Conservation (phyloP, 1,139 yeast species). For the Suhomyces yuchorum region DNA sequence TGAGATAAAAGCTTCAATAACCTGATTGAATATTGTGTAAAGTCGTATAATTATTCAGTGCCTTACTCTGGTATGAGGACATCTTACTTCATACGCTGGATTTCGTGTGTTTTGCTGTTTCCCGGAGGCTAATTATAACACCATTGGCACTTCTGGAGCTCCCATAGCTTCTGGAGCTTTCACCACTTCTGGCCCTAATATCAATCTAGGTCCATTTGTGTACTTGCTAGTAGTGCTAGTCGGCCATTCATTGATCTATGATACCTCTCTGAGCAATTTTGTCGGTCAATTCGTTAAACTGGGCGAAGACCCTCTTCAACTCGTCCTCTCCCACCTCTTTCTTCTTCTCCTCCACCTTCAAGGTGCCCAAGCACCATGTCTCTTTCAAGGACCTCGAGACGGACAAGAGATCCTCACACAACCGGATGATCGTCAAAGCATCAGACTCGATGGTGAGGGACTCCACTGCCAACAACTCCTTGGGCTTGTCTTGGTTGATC, state of each 20-base stretch:
- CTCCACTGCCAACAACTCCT: conserved; percentile 55
- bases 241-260: background rate
- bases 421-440: conserved; percentile 51
- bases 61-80: too few species aligned
- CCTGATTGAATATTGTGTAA: too few species aligned
- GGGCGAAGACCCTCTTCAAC: conserved; percentile 32
- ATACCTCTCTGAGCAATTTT: conserved; percentile 26
- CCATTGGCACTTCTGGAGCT: too few species aligned
- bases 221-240: too few species aligned
- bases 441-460: conserved; percentile 58
- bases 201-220: too few species aligned
- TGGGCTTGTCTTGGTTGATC: conserved; percentile 47
- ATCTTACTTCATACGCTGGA: too few species aligned
- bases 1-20: too few species aligned
- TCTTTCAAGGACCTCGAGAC: conserved; percentile 54
- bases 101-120: too few species aligned
- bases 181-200: too few species aligned
- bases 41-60: too few species aligned
- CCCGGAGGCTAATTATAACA: too few species aligned
- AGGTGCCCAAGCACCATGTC: conserved; percentile 59
- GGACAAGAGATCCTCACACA: conserved; percentile 54
- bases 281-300: conserved; percentile 46
- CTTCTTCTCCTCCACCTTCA: conserved; percentile 32
- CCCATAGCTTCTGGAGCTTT: too few species aligned
- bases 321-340: conserved; percentile 26